Evolutionary conservation across 257 asterid species (phyloP).

Genomic region (Gentiana macrophylla): DNA sequence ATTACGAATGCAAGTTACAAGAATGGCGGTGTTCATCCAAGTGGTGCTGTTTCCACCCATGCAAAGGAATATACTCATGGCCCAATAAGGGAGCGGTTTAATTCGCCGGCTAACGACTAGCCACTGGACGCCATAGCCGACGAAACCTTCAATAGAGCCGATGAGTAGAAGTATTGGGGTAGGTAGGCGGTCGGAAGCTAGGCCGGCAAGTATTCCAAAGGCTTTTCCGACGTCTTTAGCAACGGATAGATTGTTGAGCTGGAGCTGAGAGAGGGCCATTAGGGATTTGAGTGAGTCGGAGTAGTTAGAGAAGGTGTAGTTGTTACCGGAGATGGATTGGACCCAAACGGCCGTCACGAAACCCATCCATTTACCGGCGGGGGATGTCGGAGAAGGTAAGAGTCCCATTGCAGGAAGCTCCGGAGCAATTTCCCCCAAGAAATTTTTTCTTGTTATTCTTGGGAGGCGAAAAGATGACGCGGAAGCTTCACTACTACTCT

Average conservation of each 20-base stretch:
- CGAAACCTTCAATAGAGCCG: constrained; percentile 72
- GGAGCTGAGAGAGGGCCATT: constrained; percentile 87
- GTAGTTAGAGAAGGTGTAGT: constrained; percentile 87
- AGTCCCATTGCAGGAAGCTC: constrained; percentile 27
- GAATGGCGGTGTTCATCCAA: constrained; percentile 95
- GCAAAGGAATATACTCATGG: constrained; percentile 78
- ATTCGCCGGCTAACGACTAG: constrained; percentile 85
- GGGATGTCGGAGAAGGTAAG: constrained; percentile 41
- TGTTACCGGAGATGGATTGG: constrained; percentile 92
- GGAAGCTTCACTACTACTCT: too few relatives aligned
- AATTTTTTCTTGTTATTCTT: too few relatives aligned
- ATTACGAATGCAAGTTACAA: constrained; percentile 84
- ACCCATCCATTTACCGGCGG: constrained; percentile 89
- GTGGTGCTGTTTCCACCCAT: constrained; percentile 98
- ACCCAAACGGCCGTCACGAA: constrained; percentile 97
- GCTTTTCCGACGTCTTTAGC: constrained; percentile 95
- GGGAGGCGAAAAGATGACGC: too few relatives aligned
- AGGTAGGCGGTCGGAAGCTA: constrained; percentile 80
- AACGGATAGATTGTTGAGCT: constrained; percentile 88
- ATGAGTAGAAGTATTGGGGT: constrained; percentile 66
- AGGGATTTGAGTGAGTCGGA: constrained; percentile 79
- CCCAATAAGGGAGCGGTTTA: constrained; percentile 92
- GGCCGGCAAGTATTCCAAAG: constrained; percentile 81
- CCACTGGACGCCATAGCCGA: constrained; percentile 97
- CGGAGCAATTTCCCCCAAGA: too few relatives aligned